Evolutionary conservation across 495 filamentous ascomycete species (phyloP), one percentile per base, ranked within the genome.

Genomic region (Hypoxylon subgilvum): DNA sequence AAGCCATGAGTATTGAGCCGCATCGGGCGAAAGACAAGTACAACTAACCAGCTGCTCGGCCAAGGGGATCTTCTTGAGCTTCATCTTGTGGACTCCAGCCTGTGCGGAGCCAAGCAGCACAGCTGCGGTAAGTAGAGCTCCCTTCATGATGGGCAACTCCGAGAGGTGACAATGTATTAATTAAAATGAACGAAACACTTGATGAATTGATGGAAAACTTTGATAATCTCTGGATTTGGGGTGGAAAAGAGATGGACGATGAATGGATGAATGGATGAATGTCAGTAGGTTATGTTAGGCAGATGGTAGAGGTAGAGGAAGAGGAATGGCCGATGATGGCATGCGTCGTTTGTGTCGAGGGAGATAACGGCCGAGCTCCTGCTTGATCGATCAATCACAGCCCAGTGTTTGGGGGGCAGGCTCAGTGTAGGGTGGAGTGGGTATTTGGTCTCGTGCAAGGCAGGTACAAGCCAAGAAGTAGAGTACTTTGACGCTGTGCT

Each of bases 1-100:
- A 23, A 57, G 28, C 3, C 38, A 62, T 68, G 35, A 67, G 53
- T 48, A 68, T 38, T 19, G 14, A 43, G 23, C 30, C 45, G 46
- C 34, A 22, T 22, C 3, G 13, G 7, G 5, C 34, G 5, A 18
- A 21, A 10, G 0, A 22, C 14, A 23, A 47, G 5, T 8, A 48
- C 46, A 22, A 81, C 88, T 67, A 80, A 95, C 92, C 67, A 99
- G 84, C 77, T 97, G 93, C 73, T 97, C 90, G 17, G 87, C 81
- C 31, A 97, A 80, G 56, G 95, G 90, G 47, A 97, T 78, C 86
- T 99, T 99, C 83, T 96, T 88, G 65, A 99, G 86, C 82, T 95
- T 95, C 81, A 96, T 83, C 82, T 89, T 93, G 82, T 96, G 91
- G 34, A 94, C 81, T 68, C 85, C 90, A 55, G 89, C 92, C 70